Evolutionary conservation across 2,329 filamentous ascomycete species (phyloP).

Genomic region (Diaporthe humulicola): DNA sequence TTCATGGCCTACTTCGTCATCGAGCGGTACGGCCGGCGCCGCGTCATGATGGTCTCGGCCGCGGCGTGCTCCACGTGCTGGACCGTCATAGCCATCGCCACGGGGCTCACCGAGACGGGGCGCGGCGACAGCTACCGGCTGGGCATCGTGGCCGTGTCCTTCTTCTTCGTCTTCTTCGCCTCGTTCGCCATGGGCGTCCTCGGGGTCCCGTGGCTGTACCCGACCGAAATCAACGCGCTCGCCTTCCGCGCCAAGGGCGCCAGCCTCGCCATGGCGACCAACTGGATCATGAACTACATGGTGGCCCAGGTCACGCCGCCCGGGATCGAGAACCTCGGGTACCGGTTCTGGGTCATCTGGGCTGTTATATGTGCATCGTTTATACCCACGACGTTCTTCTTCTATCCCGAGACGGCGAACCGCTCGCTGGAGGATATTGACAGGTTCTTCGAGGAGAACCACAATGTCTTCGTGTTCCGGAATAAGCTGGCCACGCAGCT

Average conservation of each 20-base stretch:
- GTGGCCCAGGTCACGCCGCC: conserved; percentile 51
- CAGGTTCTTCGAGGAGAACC: conserved; percentile 45
- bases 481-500: conserved; percentile 34
- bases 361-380: conserved; percentile 58
- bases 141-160: conserved; percentile 44
- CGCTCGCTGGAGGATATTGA: conserved; percentile 59
- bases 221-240: conserved; percentile 52
- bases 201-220: conserved; percentile 45
- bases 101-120: conserved; percentile 41
- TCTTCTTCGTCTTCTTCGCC: conserved; percentile 50
- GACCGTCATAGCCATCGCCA: conserved; percentile 44
- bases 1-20: conserved; percentile 42
- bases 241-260: conserved; percentile 51
- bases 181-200: conserved; percentile 47
- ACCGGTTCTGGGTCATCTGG: conserved; percentile 65
- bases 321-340: conserved; percentile 57
- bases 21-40: conserved; percentile 53
- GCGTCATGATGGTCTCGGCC: conserved; percentile 44
- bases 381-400: conserved; percentile 57
- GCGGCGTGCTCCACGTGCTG: conserved; percentile 42
- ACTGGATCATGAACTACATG: conserved; percentile 52
- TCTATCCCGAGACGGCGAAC: conserved; percentile 59
- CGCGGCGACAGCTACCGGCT: conserved; percentile 39
- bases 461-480: conserved; percentile 25
- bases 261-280: conserved; percentile 49